Conservation (phyloP, 1,284 basidiomycete species). For the Leucoagaricus sp. region DNA sequence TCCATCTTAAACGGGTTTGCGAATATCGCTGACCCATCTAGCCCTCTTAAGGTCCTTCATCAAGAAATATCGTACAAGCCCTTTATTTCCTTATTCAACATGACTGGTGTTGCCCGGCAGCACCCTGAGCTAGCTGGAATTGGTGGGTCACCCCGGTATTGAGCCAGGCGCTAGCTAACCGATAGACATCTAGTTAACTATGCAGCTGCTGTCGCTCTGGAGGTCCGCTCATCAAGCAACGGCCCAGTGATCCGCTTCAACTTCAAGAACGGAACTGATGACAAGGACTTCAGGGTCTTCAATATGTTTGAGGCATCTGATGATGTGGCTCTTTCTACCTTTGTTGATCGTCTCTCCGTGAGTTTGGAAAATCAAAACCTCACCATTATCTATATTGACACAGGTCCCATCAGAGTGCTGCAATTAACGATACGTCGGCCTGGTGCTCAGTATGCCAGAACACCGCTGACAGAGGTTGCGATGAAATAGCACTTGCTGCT, state of each 20-base stretch:
- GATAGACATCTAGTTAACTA: conserved; percentile 57
- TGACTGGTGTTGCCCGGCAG: conserved; percentile 58
- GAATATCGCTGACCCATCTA: conserved; percentile 57
- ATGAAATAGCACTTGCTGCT: conserved; percentile 42
- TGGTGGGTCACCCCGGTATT: conserved; percentile 43
- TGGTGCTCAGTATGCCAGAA: conserved; percentile 67
- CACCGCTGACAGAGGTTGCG: conserved; percentile 57
- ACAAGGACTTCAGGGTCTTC: conserved; percentile 53
- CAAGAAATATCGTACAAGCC: conserved; percentile 79
- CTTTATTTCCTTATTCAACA: conserved; percentile 80
- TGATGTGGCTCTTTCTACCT: conserved; percentile 58
- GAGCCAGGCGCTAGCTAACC: conserved; percentile 14
- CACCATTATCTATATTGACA: not conserved
- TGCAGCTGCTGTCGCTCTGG: conserved; percentile 70
- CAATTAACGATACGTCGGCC: conserved; percentile 51
- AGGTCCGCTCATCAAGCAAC: conserved; percentile 56
- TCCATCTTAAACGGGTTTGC: conserved; percentile 62
- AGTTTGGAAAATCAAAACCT: conserved; percentile 15
- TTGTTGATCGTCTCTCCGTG: conserved; percentile 54
- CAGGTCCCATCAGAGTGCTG: conserved; percentile 37
- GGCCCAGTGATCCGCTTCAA: conserved; percentile 66
- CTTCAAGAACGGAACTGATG: conserved; percentile 77
- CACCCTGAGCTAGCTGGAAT: conserved; percentile 64
- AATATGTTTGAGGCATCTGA: conserved; percentile 61
- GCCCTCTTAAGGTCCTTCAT: conserved; percentile 68